Base-by-base conservation (phyloP, 1,284 basidiomycete species). In the Somion occarium region DNA sequence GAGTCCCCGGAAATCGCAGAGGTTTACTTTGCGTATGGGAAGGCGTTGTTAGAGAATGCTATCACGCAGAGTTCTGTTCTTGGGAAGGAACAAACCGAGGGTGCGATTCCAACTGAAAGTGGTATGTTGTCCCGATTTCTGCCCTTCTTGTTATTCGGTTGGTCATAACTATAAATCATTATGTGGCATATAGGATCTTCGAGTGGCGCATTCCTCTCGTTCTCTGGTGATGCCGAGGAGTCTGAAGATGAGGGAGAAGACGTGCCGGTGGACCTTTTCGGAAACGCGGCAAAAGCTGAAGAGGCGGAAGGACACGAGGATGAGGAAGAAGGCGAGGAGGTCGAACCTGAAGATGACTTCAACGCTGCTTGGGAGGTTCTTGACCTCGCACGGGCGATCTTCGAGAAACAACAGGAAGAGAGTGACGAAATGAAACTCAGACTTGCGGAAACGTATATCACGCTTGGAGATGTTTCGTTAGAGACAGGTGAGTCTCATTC, bases 301-400 rank as follows among this genome's bases (percentile, higher is more conserved):
- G 76, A 74, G n/a, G 69, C 62, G 18, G 71, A 69, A 43, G 78
- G 75, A 5, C 74, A 73, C 3, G 73, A 68, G 24, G 75, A 70
- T 1, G 75, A 73, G 2, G 74, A 70, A 1, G 80, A 75, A 3
- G 78, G 77, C 0, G 83, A 75, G 18, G 83, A 72, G 2, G 84
- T 63, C 2, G 87, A 88, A 60, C 91, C 88, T 0, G 93, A 95
- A 62, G 92, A 96, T 60, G 92, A 96, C 64, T 95, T 93, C 67
- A 94, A 93, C 59, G 92, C 92, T 25, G 91, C 93, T 12, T 96
- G 93, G 93, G 92, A 95, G 63, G 87, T 93, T 1, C 75, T 95
- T 19, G 93, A 96, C 60, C 82, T 94, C 49, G 92, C 93, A 18
- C 77, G 91, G 41, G 82, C 85, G 3, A 84, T 93, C 53, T 95